phyloP scores from a whole-genome alignment of 1,139 yeast genomes.

The Scheffersomyces quercinus region DNA sequence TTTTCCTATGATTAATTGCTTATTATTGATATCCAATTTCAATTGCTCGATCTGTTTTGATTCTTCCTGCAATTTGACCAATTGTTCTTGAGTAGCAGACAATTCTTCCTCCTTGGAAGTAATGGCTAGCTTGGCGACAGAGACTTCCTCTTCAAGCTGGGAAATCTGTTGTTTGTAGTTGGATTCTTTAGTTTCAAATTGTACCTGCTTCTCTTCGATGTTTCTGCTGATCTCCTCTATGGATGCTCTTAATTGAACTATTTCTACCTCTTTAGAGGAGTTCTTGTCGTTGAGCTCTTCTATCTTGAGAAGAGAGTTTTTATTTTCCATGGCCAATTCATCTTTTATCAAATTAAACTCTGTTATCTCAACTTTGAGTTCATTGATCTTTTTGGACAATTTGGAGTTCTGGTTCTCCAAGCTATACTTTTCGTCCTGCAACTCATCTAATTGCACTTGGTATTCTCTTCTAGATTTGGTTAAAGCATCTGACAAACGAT shows the following conservation, averaged over 20 bases:
- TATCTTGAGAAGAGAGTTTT: slow-evolving; percentile 40
- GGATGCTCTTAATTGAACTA: slow-evolving; percentile 1
- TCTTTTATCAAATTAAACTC: slow-evolving; percentile 49
- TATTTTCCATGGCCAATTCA: slow-evolving; percentile 49
- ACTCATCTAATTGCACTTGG: slow-evolving; percentile 40
- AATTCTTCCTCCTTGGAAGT: slow-evolving; percentile 9
- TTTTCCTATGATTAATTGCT: slow-evolving; percentile 81
- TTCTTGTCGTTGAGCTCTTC: slow-evolving; percentile 47
- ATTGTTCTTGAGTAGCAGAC: slow-evolving; percentile 4
- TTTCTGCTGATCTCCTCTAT: neutral
- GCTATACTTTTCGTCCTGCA: slow-evolving; percentile 49
- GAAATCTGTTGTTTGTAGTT: slow-evolving; percentile 5
- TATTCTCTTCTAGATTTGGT: slow-evolving; percentile 46
- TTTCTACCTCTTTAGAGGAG: slow-evolving; percentile 20
- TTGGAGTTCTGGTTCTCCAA: slow-evolving; percentile 40
- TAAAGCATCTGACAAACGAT: slow-evolving; percentile 54
- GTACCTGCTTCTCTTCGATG: neutral
- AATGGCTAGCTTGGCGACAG: slow-evolving; percentile 7
- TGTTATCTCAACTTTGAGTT: slow-evolving; percentile 41
- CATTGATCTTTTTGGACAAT: slow-evolving; percentile 37
- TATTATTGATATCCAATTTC: slow-evolving; percentile 54
- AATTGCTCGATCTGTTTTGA: slow-evolving; percentile 23
- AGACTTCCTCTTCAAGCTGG: slow-evolving; percentile 9
- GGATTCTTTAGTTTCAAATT: neutral
- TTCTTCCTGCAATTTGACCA: slow-evolving; percentile 18